Evolutionary conservation across 768 basidiomycete genomes (phyloP).

Genomic region (Nevesoporus exiguus): DNA sequence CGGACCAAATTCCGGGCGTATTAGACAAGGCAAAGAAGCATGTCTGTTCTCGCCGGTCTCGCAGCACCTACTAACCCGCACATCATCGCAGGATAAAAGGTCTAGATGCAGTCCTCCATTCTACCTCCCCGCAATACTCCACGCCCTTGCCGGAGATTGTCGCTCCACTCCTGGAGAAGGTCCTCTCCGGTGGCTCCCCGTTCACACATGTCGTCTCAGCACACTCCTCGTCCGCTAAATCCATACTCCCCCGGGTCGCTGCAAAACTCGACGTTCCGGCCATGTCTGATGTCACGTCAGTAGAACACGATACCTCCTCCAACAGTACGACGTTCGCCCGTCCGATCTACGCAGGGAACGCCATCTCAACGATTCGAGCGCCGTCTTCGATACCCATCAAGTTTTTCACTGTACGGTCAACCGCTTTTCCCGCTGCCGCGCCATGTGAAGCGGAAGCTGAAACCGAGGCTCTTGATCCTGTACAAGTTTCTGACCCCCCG

Average conservation of each 20-base stretch:
- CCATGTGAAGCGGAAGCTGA: slow-evolving; percentile 51
- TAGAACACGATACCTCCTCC: slow-evolving; percentile 66
- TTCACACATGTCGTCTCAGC: slow-evolving; percentile 93
- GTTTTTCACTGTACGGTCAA: slow-evolving; percentile 91
- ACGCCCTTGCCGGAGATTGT: slow-evolving; percentile 71
- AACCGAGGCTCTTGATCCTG: slow-evolving; percentile 58
- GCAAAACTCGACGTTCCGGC: slow-evolving; percentile 87
- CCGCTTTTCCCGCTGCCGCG: slow-evolving; percentile 74
- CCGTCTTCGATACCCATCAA: slow-evolving; percentile 77
- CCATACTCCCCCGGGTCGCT: slow-evolving; percentile 88
- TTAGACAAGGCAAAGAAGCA: slow-evolving; percentile 82
- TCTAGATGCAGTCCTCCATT: slow-evolving; percentile 63
- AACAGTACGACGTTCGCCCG: slow-evolving; percentile 85
- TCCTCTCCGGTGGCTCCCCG: slow-evolving; percentile 57
- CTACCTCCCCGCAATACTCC: slow-evolving; percentile 65
- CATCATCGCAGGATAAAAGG: slow-evolving; percentile 55
- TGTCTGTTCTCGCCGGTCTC: slow-evolving; percentile 17
- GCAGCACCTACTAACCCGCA: slow-evolving; percentile 2
- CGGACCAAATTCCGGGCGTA: slow-evolving; percentile 61
- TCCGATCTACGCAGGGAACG: slow-evolving; percentile 97
- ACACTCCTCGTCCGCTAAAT: slow-evolving; percentile 90
- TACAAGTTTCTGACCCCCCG: slow-evolving; percentile 52
- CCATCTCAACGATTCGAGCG: slow-evolving; percentile 87
- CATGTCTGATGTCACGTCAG: slow-evolving; percentile 84
- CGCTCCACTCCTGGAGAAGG: slow-evolving; percentile 76